Conservation (phyloP, 441 rosid genomes). For the Sinapis alba region DNA sequence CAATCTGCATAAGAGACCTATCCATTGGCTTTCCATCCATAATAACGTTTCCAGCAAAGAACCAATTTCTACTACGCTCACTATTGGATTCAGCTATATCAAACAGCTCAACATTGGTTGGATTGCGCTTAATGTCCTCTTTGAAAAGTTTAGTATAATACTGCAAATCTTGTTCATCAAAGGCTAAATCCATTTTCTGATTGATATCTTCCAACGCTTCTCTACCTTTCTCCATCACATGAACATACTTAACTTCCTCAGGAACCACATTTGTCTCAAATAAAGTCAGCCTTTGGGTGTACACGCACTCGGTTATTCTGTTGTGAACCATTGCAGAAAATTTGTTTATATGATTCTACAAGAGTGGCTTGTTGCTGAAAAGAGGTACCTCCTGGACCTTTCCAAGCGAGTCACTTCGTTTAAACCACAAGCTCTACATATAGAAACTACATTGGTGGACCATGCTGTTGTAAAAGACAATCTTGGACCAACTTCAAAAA, state of each 20-base stretch:
- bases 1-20: constrained; percentile 91
- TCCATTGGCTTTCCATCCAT: constrained; percentile 84
- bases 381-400: constrained; percentile 81
- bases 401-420: constrained; percentile 79
- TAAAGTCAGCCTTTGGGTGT: constrained; percentile 58
- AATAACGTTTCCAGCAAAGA: constrained; percentile 83
- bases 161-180: constrained; percentile 93
- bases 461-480: constrained; percentile 93
- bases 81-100: constrained; percentile 98
- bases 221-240: constrained; percentile 86
- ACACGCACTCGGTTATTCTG: constrained; percentile 88
- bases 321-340: constrained; percentile 89
- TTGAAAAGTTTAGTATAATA: constrained; percentile 76
- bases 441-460: constrained; percentile 92
- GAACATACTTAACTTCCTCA: constrained; percentile 70
- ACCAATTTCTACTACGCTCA: constrained; percentile 96
- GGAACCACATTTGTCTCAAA: constrained; percentile 73
- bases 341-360: constrained; percentile 57
- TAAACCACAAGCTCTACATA: constrained; percentile 79
- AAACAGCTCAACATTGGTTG: constrained; percentile 87
- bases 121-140: constrained; percentile 78
- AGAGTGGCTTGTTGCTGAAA: constrained; percentile 61
- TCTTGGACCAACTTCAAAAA: constrained; percentile 90
- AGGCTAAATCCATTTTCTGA: constrained; percentile 89
- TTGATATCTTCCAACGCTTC: constrained; percentile 88